Evolutionary conservation across 257 asterid genomes (phyloP), one percentile per base, ranked within the genome.

Genomic region (Fraxinus cuspidata): DNA sequence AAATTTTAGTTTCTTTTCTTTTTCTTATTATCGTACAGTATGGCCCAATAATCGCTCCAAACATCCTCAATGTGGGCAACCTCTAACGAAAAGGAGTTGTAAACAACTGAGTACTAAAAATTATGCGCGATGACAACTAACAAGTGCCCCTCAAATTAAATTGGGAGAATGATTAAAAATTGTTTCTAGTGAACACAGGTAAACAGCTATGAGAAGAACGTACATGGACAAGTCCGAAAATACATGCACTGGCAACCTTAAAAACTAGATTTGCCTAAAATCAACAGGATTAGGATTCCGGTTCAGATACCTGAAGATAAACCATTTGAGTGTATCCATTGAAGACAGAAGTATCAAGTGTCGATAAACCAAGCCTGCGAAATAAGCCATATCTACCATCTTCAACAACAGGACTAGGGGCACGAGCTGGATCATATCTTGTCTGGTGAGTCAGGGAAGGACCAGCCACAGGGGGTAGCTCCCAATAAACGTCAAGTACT

Each of bases 271-370:
- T 5, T 29, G 76, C 64, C 78, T 63, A 35, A 32, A 19, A 38
- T 40, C 67, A n/a, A 79, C 28, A 63, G 71, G 44, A 38, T 77
- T 83, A 88, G 12, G 88, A 82, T 28, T 85, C 86, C 6, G 84
- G 87, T 73, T 85, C 77, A 70, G 98, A 93, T 73, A 96, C 91
- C 90, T 89, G 92, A 81, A 96, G 89, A 77, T 93, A 93, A 18
- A 93, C 98, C 99, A 96, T 92, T 78, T 96, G 99, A n/a, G 99
- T 96, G 84, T 93, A 96, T 29, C 99, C 99, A 40, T 93, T 93
- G 76, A 96, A 96, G 53, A 96, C 97, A 72, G 96, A 89, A 64
- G 84, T 44, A 16, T 93, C 98, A 0, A 96, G 84, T 73, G 76
- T 79, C 0, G 95, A 84, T 72, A 96, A 83, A 9, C 97, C 94